Conservation (phyloP, 2,329 filamentous ascomycete genomes). For the Ceratocystis variospora region DNA sequence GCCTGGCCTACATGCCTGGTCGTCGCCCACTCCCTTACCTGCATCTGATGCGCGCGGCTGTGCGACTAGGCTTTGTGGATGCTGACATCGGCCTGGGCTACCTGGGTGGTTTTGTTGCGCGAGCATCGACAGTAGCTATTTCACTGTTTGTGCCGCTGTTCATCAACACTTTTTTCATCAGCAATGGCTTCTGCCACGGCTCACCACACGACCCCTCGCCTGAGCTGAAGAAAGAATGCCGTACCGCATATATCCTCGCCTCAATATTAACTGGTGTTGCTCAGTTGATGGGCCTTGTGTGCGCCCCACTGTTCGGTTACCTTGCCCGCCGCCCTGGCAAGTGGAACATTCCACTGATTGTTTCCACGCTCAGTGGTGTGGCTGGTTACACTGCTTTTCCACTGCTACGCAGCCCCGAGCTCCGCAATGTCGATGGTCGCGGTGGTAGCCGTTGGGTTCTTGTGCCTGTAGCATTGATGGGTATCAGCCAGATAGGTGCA, state of each 20-base stretch:
- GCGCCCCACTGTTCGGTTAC: slow-evolving; percentile 77
- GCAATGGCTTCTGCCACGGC: slow-evolving; percentile 62
- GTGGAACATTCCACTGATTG: slow-evolving; percentile 60
- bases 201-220: slow-evolving; percentile 49
- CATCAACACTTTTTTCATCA: slow-evolving; percentile 80
- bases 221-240: slow-evolving; percentile 74
- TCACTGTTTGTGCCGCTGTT: slow-evolving; percentile 89
- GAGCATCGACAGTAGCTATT: slow-evolving; percentile 88
- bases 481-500: slow-evolving; percentile 86
- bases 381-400: slow-evolving; percentile 67
- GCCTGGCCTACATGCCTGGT: slow-evolving; percentile 5
- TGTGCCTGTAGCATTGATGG: slow-evolving; percentile 63
- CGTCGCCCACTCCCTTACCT: slow-evolving; percentile 37
- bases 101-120: slow-evolving; percentile 83
- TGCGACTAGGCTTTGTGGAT: slow-evolving; percentile 60
- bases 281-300: slow-evolving; percentile 72
- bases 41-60: slow-evolving; percentile 46
- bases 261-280: slow-evolving; percentile 79
- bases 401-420: slow-evolving; percentile 62
- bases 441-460: slow-evolving; percentile 59
- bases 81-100: slow-evolving; percentile 75
- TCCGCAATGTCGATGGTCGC: slow-evolving; percentile 46
- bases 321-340: slow-evolving; percentile 53
- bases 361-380: slow-evolving; percentile 59
- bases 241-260: slow-evolving; percentile 74